phyloP scores from a whole-genome alignment of 805 yeast genomes.

The Schwanniomyces vanrijiae region DNA sequence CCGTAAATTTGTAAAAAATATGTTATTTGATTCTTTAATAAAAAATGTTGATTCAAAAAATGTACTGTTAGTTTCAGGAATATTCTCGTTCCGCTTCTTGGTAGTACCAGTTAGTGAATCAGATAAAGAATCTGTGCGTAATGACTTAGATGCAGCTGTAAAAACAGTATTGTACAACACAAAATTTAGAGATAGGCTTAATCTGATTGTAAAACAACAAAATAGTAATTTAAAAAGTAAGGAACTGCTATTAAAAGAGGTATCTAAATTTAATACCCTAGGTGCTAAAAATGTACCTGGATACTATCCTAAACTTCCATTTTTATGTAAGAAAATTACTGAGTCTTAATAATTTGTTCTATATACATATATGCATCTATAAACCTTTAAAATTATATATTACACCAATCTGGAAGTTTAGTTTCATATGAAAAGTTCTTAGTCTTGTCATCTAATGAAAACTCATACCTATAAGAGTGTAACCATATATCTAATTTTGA shows the following conservation, averaged over 20 bases:
- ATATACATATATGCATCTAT: conserved; percentile 1
- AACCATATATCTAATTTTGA: conserved; percentile 41
- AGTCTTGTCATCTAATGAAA: conserved; percentile 17
- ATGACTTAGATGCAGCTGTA: conserved; percentile 12
- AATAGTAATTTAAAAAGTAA: conserved; percentile 3
- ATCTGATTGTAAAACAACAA: conserved; percentile 1
- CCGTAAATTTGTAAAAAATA: conserved; percentile 20
- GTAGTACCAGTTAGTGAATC: conserved; percentile 19
- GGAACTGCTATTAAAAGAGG: conserved; percentile 1
- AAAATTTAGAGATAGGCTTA: conserved; percentile 1
- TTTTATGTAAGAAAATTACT: conserved; percentile 7
- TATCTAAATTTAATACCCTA: conserved; percentile 9
- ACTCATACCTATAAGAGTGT: conserved; percentile 45
- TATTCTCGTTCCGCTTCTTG: conserved; percentile 18
- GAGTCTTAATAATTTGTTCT: neutral
- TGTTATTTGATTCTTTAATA: conserved; percentile 14
- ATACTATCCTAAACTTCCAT: conserved; percentile 24
- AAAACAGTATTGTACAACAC: conserved; percentile 4
- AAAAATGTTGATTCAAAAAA: conserved; percentile 2
- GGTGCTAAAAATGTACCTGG: conserved; percentile 15
- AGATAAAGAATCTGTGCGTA: conserved; percentile 12
- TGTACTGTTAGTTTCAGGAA: conserved; percentile 19
- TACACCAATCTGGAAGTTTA: conserved; percentile 48
- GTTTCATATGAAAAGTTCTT: conserved; percentile 40
- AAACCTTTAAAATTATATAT: too few relatives aligned